Evolutionary conservation across 179 eudicot species (phyloP), one percentile per base, ranked within the genome.

Genomic region (Dionaea muscipula): DNA sequence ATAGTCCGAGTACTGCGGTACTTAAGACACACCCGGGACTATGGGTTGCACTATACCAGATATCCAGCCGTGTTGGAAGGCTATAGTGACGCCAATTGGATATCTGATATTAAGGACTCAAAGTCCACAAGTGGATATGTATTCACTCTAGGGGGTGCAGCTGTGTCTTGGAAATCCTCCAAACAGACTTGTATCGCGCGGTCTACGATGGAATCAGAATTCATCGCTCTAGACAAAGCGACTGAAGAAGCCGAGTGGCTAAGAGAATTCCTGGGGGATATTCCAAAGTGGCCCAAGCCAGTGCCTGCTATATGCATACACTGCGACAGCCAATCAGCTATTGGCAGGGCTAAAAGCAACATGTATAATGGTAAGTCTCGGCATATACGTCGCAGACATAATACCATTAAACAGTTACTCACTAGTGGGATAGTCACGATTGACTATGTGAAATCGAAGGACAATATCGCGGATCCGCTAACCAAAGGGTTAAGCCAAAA

Each of bases 61-160:
- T n/a, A n/a, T n/a, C n/a, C n/a, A n/a, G n/a, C n/a, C n/a, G n/a
- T n/a, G n/a, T n/a, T n/a, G n/a, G n/a, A n/a, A n/a, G n/a, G n/a
- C n/a, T n/a, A n/a, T n/a, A n/a, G n/a, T n/a, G n/a, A n/a, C n/a
- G n/a, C n/a, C n/a, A n/a, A n/a, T n/a, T n/a, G n/a, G n/a, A n/a
- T n/a, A n/a, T n/a, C n/a, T n/a, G n/a, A n/a, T n/a, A n/a, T n/a
- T n/a, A n/a, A n/a, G n/a, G n/a, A n/a, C n/a, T n/a, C 35, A 28
- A 28, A 28, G 35, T 40, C 45, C 11, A 40, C 45, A 13, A 40
- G 45, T 40, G 45, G 45, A 13, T 40, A 40, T 40, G 45, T 40
- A 17, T 40, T 40, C 19, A 40, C 45, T 2, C 11, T 40, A 5
- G 7, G 45, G 3, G 45, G 45, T 13, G 45, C 17, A 40, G 45